phyloP scores from a whole-genome alignment of 2,329 filamentous ascomycete species.

The Aspergillus floridensis region DNA sequence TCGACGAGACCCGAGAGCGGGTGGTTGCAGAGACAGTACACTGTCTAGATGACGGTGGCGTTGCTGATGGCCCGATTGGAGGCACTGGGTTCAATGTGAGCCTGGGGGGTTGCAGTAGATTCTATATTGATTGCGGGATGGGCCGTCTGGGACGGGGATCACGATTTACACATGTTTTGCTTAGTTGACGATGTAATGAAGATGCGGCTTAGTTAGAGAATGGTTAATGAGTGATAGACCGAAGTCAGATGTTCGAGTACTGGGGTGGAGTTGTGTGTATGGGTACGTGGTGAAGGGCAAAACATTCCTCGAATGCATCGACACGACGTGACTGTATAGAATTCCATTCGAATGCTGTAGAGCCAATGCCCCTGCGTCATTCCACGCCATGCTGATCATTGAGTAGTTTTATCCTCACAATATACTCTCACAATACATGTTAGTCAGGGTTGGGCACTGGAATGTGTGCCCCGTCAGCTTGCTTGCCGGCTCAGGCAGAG shows the following conservation, averaged over 20 bases:
- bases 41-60: not conserved
- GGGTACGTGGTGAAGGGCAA: too few relatives aligned
- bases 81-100: too few relatives aligned
- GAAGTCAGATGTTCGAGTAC: not conserved
- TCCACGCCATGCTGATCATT: not conserved
- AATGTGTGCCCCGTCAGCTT: too few relatives aligned
- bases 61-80: too few relatives aligned
- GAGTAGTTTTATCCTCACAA: too few relatives aligned
- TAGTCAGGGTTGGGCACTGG: too few relatives aligned
- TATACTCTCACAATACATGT: too few relatives aligned
- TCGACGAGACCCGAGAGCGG: constrained; percentile 1
- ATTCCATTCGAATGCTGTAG: not conserved
- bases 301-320: not conserved
- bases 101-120: too few relatives aligned
- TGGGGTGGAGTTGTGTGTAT: not conserved
- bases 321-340: not conserved
- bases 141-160: not conserved
- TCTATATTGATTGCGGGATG: not conserved
- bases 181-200: not conserved
- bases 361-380: not conserved
- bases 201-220: not conserved
- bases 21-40: constrained; percentile 9
- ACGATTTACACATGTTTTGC: not conserved
- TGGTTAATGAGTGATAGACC: not conserved
- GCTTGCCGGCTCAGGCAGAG: too few relatives aligned